phyloP scores from a whole-genome alignment of 2,329 filamentous ascomycete species.

The Xylogone sp. region DNA sequence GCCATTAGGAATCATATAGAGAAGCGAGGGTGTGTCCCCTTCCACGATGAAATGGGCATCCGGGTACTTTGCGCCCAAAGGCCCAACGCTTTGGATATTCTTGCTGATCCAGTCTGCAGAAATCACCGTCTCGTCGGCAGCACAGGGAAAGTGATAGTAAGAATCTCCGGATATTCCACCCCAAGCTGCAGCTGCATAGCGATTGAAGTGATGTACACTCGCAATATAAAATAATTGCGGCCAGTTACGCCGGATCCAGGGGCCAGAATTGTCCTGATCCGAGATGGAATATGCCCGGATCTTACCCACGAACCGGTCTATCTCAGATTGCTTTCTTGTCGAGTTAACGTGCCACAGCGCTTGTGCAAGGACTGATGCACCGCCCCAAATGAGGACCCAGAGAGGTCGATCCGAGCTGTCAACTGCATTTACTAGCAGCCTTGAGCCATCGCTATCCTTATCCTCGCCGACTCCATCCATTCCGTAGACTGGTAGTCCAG shows the following conservation, averaged over 20 bases:
- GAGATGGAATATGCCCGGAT: constrained; percentile 53
- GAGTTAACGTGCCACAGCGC: constrained; percentile 37
- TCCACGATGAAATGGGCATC: constrained; percentile 1
- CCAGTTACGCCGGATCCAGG: constrained; percentile 51
- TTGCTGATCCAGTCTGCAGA: constrained; percentile 28
- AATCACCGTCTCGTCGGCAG: constrained; percentile 43
- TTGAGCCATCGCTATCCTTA: constrained; percentile 29
- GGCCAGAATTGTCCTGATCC: constrained; percentile 54
- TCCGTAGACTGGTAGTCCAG: constrained; percentile 28
- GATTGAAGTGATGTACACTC: constrained; percentile 52
- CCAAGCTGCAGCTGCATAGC: constrained; percentile 52
- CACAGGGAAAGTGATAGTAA: constrained; percentile 42
- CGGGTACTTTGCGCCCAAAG: constrained; percentile 2
- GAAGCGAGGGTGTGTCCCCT: constrained; percentile 47
- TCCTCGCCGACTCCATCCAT: constrained; percentile 7
- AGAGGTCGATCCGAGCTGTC: constrained; percentile 37
- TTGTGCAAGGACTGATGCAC: constrained; percentile 48
- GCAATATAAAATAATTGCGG: constrained; percentile 53
- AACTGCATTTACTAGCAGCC: constrained; percentile 40
- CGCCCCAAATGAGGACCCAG: constrained; percentile 51
- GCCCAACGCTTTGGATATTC: constrained; percentile 3
- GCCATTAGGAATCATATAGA: constrained; percentile 46
- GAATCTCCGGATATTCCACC: constrained; percentile 49
- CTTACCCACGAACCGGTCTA: constrained; percentile 34
- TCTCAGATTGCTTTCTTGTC: constrained; percentile 25